These are phyloP conservation scores for Spiraea crenata DNA, from an alignment of 331 rosid species.

Conservation along the genomic window DNA sequence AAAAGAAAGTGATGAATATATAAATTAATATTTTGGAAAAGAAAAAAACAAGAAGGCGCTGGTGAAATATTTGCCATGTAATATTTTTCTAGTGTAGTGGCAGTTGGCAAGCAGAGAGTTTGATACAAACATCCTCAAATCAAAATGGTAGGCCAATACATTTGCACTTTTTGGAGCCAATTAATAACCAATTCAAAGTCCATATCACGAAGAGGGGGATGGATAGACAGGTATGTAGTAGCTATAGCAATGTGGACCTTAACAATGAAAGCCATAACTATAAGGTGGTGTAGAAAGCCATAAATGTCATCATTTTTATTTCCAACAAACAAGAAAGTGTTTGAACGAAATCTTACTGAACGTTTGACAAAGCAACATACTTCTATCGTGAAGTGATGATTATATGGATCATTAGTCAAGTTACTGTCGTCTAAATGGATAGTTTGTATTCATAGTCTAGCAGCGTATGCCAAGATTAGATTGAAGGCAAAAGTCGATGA, in stretches of 20 bases:
- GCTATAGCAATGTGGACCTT: slow-evolving; percentile 1
- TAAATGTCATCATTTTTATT: neutral
- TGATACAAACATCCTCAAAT: neutral
- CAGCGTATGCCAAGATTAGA: too few relatives aligned
- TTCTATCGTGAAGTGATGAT: too few relatives aligned
- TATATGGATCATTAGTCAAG: too few relatives aligned
- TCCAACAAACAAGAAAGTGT: neutral
- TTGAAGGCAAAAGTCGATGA: too few relatives aligned
- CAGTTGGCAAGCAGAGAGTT: neutral
- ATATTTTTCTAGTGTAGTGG: slow-evolving; percentile 5
- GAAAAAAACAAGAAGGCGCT: neutral
- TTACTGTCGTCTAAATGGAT: too few relatives aligned
- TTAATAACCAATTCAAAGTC: neutral
- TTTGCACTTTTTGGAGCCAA: slow-evolving; percentile 10
- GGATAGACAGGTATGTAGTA: neutral
- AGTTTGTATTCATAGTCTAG: too few relatives aligned
- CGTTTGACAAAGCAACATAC: too few relatives aligned
- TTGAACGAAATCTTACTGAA: too few relatives aligned
- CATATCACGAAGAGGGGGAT: neutral
- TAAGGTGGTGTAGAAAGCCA: neutral
- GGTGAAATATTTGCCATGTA: neutral
- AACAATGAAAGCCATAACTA: neutral
- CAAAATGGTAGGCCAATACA: neutral
- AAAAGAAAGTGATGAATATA: slow-evolving; percentile 22
- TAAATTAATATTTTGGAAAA: neutral